Percentiles rank a stretch among this genome's conserved stretches.
phyloP scores from a whole-genome alignment of 2,329 filamentous ascomycete genomes.

The Aspergillus ibericus region DNA sequence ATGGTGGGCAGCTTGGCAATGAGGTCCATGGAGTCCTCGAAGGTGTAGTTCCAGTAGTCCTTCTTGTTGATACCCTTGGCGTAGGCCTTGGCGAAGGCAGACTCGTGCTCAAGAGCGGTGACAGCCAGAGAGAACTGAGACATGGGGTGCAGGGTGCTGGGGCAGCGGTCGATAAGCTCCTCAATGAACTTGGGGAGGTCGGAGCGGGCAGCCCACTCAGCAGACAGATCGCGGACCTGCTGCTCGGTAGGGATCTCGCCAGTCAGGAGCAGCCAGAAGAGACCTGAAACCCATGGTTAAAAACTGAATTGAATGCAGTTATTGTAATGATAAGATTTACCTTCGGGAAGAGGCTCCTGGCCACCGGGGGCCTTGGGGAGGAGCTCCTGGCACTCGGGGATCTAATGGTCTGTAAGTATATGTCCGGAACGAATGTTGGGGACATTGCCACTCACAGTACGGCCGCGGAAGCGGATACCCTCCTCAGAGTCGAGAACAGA shows the following conservation, averaged over 20 bases:
- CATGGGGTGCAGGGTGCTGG: slow-evolving; percentile 98
- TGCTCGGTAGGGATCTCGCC: slow-evolving; percentile 97
- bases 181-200: slow-evolving; percentile 97
- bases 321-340: slow-evolving; percentile 41
- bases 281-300: slow-evolving; percentile 55
- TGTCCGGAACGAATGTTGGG: neutral
- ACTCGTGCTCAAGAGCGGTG: slow-evolving; percentile 97
- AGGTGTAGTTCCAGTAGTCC: slow-evolving; percentile 99
- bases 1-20: slow-evolving; percentile 99
- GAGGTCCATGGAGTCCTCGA: slow-evolving; percentile 99
- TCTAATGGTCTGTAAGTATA: slow-evolving; percentile 49
- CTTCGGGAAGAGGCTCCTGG: slow-evolving; percentile 95
- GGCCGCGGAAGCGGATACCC: slow-evolving; percentile 98
- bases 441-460: slow-evolving; percentile 61
- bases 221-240: slow-evolving; percentile 96
- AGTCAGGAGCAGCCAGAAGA: slow-evolving; percentile 99
- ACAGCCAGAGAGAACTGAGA: slow-evolving; percentile 98
- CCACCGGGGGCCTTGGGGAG: slow-evolving; percentile 96
- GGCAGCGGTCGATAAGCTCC: slow-evolving; percentile 99
- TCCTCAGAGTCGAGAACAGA: slow-evolving; percentile 98
- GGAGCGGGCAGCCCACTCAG: slow-evolving; percentile 97
- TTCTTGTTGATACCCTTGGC: slow-evolving; percentile 99
- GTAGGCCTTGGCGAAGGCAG: slow-evolving; percentile 96
- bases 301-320: neutral
- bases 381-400: slow-evolving; percentile 96